Evolutionary conservation across 371 early-diverging fungal species (phyloP).

Genomic region (Rhizopus microsporus): DNA sequence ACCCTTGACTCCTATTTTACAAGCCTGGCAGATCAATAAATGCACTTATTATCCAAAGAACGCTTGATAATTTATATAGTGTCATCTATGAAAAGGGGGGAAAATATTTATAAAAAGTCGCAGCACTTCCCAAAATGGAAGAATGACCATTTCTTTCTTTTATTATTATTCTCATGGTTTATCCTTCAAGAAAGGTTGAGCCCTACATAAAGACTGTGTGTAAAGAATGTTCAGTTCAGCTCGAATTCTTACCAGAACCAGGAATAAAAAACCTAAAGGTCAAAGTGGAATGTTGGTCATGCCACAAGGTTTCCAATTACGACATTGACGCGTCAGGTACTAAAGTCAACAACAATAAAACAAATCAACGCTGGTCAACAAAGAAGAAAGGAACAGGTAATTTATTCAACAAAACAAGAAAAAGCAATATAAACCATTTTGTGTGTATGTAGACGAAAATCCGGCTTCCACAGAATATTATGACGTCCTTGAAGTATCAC

Average conservation of each 20-base stretch:
- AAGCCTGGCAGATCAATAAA: background rate
- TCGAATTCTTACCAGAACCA: conserved; percentile 44
- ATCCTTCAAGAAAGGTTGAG: conserved; percentile 44
- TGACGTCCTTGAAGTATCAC: conserved; percentile 84
- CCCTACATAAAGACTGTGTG: conserved; percentile 47
- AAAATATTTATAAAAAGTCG: too few relatives aligned
- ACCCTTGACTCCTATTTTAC: conserved; percentile 25
- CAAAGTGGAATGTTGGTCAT: conserved; percentile 57
- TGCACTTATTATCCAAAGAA: background rate
- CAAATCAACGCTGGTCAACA: conserved; percentile 33
- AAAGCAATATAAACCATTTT: background rate
- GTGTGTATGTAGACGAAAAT: conserved; percentile 54
- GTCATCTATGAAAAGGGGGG: too few relatives aligned
- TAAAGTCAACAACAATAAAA: conserved; percentile 21
- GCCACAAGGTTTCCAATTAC: conserved; percentile 44
- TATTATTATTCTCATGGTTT: conserved; percentile 1
- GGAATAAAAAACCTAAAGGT: conserved; percentile 21
- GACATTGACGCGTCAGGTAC: conserved; percentile 52
- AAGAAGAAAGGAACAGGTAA: conserved; percentile 53
- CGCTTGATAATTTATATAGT: too few relatives aligned
- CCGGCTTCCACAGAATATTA: conserved; percentile 79
- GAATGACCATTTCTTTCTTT: background rate
- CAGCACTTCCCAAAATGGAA: too few relatives aligned
- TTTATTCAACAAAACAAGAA: background rate
- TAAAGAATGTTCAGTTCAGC: conserved; percentile 31